These are phyloP conservation scores for Coniophora puteana DNA, from an alignment of 1,284 basidiomycete species.

Conservation along the genomic window DNA sequence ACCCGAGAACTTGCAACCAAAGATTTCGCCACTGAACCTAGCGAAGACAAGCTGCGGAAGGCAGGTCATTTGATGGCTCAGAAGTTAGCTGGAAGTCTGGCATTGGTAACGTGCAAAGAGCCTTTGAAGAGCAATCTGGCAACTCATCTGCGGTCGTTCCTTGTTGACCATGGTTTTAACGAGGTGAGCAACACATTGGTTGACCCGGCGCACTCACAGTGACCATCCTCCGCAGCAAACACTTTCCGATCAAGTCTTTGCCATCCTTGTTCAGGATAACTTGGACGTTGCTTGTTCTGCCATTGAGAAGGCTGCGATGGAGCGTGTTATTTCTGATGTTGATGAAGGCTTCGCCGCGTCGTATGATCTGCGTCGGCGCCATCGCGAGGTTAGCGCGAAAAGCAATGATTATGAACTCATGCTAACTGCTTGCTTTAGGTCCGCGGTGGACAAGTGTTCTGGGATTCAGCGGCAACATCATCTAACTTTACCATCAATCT, in stretches of 20 bases:
- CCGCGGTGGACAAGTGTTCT: slow-evolving; percentile 75
- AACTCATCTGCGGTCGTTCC: slow-evolving; percentile 80
- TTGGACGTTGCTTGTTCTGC: slow-evolving; percentile 92
- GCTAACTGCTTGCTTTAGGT: slow-evolving; percentile 33
- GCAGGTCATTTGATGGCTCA: slow-evolving; percentile 97
- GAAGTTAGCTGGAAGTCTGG: slow-evolving; percentile 94
- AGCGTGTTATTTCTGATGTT: slow-evolving; percentile 92
- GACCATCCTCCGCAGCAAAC: slow-evolving; percentile 46
- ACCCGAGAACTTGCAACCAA: slow-evolving; percentile 94
- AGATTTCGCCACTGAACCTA: slow-evolving; percentile 94
- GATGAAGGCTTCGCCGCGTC: slow-evolving; percentile 86
- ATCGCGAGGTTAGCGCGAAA: slow-evolving; percentile 66
- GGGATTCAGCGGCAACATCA: slow-evolving; percentile 75
- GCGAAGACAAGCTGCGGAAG: slow-evolving; percentile 87
- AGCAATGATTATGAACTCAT: background rate
- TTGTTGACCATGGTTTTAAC: slow-evolving; percentile 83
- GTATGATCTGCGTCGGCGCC: slow-evolving; percentile 83
- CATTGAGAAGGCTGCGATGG: slow-evolving; percentile 98
- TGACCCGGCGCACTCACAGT: slow-evolving; percentile 7
- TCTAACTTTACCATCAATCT: slow-evolving; percentile 78
- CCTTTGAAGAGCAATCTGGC: slow-evolving; percentile 92
- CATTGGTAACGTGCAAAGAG: slow-evolving; percentile 98
- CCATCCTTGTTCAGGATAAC: slow-evolving; percentile 89
- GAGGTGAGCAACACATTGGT: slow-evolving; percentile 48
- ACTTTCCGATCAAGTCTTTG: slow-evolving; percentile 68